Conservation (phyloP, 352 stramenopile species). For the Globisporangium carolinianum region DNA sequence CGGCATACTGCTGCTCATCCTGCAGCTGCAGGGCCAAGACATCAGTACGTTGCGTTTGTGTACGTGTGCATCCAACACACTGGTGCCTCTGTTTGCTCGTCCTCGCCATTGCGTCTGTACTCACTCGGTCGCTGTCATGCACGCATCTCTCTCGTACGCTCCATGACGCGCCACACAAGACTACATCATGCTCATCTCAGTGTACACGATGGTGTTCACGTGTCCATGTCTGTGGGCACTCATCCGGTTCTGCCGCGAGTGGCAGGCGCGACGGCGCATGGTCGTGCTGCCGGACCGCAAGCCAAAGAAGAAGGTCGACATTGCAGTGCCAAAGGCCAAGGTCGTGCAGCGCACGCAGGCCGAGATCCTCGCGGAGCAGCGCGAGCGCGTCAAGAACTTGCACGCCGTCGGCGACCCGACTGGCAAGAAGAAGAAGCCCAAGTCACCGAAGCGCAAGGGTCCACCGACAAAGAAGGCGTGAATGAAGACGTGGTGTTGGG, state of each 20-base stretch:
- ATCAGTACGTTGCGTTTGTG: slow-evolving; percentile 28
- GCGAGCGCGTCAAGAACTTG: slow-evolving; percentile 52
- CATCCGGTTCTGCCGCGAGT: slow-evolving; percentile 68
- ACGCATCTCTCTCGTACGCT: not conserved
- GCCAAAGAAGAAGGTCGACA: slow-evolving; percentile 72
- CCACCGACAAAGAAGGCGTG: slow-evolving; percentile 41
- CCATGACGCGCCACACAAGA: slow-evolving; percentile 17
- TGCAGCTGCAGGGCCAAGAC: slow-evolving; percentile 40
- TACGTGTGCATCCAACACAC: too few relatives aligned
- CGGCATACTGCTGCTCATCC: slow-evolving; percentile 45
- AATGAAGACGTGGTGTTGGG: not conserved
- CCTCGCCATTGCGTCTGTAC: too few relatives aligned
- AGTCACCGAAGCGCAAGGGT: slow-evolving; percentile 61
- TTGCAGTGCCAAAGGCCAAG: slow-evolving; percentile 56
- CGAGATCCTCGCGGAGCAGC: slow-evolving; percentile 71
- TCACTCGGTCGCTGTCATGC: not conserved
- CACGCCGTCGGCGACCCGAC: slow-evolving; percentile 43
- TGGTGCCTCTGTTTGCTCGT: not conserved
- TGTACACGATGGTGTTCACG: slow-evolving; percentile 81
- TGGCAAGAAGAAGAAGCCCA: slow-evolving; percentile 53
- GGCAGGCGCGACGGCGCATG: slow-evolving; percentile 36
- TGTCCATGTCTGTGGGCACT: slow-evolving; percentile 77
- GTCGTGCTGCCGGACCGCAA: slow-evolving; percentile 62
- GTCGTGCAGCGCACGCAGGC: slow-evolving; percentile 58
- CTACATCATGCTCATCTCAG: slow-evolving; percentile 67